These are phyloP conservation scores for Scortechinia acanthostroma DNA, from an alignment of 2,329 filamentous ascomycete species.

Conservation along the genomic window DNA sequence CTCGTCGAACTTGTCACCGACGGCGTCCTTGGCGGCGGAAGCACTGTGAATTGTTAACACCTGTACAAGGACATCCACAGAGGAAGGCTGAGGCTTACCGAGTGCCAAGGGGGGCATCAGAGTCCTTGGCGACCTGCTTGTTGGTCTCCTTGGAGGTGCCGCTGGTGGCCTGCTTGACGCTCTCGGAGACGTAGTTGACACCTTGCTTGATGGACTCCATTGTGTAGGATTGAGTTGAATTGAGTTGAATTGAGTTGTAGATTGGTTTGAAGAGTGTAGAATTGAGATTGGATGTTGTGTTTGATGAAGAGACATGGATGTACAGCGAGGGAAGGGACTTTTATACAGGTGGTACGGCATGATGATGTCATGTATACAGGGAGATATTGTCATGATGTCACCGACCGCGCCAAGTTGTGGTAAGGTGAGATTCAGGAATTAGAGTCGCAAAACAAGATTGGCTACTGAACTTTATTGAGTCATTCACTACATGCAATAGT, in stretches of 20 bases:
- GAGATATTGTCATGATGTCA: too few relatives aligned
- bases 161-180: conserved; percentile 44
- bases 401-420: too few relatives aligned
- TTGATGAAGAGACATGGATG: background rate
- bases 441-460: too few relatives aligned
- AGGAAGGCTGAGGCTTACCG: conserved; percentile 31
- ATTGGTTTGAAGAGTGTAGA: background rate
- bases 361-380: too few relatives aligned
- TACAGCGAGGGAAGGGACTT: too few relatives aligned
- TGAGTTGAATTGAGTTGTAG: conserved; percentile 7
- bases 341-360: too few relatives aligned
- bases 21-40: conserved; percentile 38
- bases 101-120: conserved; percentile 38
- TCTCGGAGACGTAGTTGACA: conserved; percentile 64
- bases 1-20: conserved; percentile 32
- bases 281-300: background rate
- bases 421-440: too few relatives aligned
- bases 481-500: too few relatives aligned
- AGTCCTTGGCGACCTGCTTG: conserved; percentile 62
- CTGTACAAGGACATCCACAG: background rate
- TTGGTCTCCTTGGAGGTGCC: conserved; percentile 62
- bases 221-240: too few relatives aligned
- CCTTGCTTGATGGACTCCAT: conserved; percentile 50
- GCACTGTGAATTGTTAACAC: conserved; percentile 18
- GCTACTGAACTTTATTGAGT: too few relatives aligned